Conservation (phyloP, 768 basidiomycete species). For the Cystoderma amianthinum region DNA sequence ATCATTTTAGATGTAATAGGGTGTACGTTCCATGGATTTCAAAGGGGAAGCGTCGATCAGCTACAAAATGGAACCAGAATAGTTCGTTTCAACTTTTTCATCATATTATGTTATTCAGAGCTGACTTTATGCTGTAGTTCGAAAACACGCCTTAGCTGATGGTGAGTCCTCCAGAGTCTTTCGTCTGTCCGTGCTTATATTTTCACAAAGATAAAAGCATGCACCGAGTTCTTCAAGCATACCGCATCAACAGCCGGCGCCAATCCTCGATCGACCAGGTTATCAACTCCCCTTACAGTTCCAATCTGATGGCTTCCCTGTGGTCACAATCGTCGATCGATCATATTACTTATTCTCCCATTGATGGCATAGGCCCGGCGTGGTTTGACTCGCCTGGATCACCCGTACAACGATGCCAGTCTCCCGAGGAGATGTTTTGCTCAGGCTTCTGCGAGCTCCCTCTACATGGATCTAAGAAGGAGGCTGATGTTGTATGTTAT, state of each 20-base stretch:
- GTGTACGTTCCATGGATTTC: slow-evolving; percentile 40
- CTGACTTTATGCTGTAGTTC: slow-evolving; percentile 8
- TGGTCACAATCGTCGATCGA: no score
- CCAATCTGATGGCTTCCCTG: slow-evolving; percentile 6
- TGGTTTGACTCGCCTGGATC: slow-evolving; percentile 10
- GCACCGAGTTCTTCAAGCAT: slow-evolving; percentile 17
- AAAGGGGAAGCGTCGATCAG: slow-evolving; percentile 29
- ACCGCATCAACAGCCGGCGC: slow-evolving; percentile 10
- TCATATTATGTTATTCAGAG: no score
- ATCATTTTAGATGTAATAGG: slow-evolving; percentile 35
- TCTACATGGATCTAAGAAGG: slow-evolving; percentile 4
- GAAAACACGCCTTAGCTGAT: slow-evolving; percentile 9
- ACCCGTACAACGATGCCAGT: slow-evolving; percentile 14
- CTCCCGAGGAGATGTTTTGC: slow-evolving; percentile 24
- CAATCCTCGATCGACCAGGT: slow-evolving; percentile 16
- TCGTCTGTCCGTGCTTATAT: background rate
- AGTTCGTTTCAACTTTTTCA: no score
- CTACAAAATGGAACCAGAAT: slow-evolving; percentile 21
- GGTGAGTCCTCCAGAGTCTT: background rate
- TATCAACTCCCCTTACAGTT: slow-evolving; percentile 4
- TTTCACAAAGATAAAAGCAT: slow-evolving; percentile 7
- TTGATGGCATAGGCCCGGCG: no score
- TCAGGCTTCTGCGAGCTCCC: slow-evolving; percentile 18
- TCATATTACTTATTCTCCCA: no score
- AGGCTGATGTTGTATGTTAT: slow-evolving; percentile 24